Conservation (phyloP, 2,329 filamentous ascomycete genomes). For the Blastomyces parvus region DNA sequence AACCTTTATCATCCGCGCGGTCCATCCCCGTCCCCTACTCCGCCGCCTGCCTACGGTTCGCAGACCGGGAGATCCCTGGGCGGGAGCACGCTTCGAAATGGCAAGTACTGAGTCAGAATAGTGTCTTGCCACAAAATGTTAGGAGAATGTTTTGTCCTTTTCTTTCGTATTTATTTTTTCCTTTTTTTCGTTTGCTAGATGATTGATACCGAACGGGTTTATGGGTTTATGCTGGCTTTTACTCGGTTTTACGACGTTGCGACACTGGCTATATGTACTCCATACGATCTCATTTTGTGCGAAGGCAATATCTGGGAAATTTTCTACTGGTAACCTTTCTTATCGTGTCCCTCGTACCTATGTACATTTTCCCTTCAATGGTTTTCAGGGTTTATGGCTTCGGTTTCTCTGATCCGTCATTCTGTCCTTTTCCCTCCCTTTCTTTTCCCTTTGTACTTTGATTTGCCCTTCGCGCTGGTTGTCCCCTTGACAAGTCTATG, state of each 20-base stretch:
- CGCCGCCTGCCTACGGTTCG: constrained; percentile 34
- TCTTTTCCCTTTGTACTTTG: not conserved
- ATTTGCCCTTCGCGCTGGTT: not conserved
- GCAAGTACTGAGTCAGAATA: constrained; percentile 22
- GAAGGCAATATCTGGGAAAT: not conserved
- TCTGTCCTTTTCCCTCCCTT: not conserved
- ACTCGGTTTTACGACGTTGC: not conserved
- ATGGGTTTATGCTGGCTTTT: not conserved
- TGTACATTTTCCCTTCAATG: not conserved
- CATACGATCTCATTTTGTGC: not conserved
- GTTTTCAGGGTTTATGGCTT: not conserved
- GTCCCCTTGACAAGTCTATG: not conserved
- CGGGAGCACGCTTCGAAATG: constrained; percentile 25
- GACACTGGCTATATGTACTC: not conserved
- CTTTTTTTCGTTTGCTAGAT: not conserved
- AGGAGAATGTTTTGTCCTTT: constrained; percentile 11
- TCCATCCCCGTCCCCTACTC: constrained; percentile 29
- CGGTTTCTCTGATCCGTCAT: not conserved
- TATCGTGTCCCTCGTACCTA: not conserved
- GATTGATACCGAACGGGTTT: not conserved
- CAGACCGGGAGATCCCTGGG: constrained; percentile 28
- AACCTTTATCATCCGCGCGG: constrained; percentile 16
- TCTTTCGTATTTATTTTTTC: constrained; percentile 11
- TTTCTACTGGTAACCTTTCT: not conserved
- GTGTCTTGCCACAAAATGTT: not conserved